These are phyloP conservation scores for Celoporthe dispersa DNA, from an alignment of 2,329 filamentous ascomycete species.

Conservation along the genomic window DNA sequence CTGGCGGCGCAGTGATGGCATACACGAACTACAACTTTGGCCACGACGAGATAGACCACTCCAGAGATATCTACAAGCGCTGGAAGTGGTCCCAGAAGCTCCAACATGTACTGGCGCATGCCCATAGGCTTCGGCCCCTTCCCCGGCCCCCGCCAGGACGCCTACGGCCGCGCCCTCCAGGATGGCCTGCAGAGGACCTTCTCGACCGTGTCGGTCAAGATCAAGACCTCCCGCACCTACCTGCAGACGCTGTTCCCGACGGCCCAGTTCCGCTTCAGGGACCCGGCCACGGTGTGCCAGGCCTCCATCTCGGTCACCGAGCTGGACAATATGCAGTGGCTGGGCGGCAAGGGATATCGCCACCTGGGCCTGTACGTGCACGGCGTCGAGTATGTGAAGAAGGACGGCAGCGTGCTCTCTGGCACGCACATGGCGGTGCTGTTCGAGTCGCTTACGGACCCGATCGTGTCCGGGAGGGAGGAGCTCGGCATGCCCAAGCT, in stretches of 20 bases:
- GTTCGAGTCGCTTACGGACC: slow-evolving; percentile 57
- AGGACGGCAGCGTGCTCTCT: slow-evolving; percentile 45
- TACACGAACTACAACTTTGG: slow-evolving; percentile 58
- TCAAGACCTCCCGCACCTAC: slow-evolving; percentile 54
- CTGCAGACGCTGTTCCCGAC: slow-evolving; percentile 54
- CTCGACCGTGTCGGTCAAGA: slow-evolving; percentile 51
- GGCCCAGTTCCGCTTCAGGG: slow-evolving; percentile 45
- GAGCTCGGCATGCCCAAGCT: slow-evolving; percentile 62
- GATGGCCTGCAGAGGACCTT: slow-evolving; percentile 39
- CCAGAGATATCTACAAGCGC: slow-evolving; percentile 53
- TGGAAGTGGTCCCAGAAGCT: slow-evolving; percentile 49
- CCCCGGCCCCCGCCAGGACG: slow-evolving; percentile 48
- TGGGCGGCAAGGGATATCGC: slow-evolving; percentile 47
- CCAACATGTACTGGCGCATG: slow-evolving; percentile 47
- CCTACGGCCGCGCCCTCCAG: slow-evolving; percentile 32
- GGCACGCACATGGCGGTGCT: slow-evolving; percentile 58
- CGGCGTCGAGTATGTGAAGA: slow-evolving; percentile 52
- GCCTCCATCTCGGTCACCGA: slow-evolving; percentile 45
- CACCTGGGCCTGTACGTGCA: slow-evolving; percentile 57
- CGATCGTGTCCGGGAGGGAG: slow-evolving; percentile 57
- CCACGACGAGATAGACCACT: slow-evolving; percentile 62
- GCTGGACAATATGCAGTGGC: slow-evolving; percentile 42
- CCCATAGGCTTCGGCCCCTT: slow-evolving; percentile 52
- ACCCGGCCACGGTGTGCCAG: slow-evolving; percentile 48
- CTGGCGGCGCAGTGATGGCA: slow-evolving; percentile 40